Evolutionary conservation across 2,329 filamentous ascomycete genomes (phyloP).

Genomic region (Fusarium nisikadoi): DNA sequence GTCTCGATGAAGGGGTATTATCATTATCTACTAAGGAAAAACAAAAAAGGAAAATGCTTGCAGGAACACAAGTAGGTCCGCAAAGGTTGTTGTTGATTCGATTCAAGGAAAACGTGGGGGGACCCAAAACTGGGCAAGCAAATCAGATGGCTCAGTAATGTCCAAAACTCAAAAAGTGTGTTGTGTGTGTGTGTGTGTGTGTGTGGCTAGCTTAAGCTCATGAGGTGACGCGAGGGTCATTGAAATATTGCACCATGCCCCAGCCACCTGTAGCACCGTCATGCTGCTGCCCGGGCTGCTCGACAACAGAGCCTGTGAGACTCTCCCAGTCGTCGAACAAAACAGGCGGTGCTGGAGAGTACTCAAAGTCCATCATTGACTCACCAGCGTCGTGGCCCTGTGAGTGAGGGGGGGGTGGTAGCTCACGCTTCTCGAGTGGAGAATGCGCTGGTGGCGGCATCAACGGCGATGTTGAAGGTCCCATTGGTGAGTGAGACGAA

Average conservation of each 20-base stretch:
- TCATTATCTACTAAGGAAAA: conserved; percentile 48
- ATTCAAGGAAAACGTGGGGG: conserved; percentile 36
- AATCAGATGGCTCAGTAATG: conserved; percentile 31
- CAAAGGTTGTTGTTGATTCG: conserved; percentile 20
- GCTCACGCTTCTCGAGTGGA: conserved; percentile 51
- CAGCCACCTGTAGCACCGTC: conserved; percentile 40
- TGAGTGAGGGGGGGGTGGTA: conserved; percentile 47
- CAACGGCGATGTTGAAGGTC: conserved; percentile 48
- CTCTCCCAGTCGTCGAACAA: conserved; percentile 57
- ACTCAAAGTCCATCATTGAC: conserved; percentile 57
- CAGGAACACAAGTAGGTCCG: conserved; percentile 18
- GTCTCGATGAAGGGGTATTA: conserved; percentile 48
- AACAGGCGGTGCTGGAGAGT: conserved; percentile 51
- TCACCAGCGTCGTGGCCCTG: conserved; percentile 41
- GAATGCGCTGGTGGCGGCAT: conserved; percentile 45
- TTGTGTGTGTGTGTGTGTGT: not conserved
- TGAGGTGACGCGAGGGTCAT: conserved; percentile 48
- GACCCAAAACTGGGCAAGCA: conserved; percentile 18
- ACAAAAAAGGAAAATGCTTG: conserved; percentile 36
- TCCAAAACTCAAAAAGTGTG: conserved; percentile 32
- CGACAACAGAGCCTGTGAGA: conserved; percentile 50
- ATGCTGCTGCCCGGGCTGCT: conserved; percentile 45
- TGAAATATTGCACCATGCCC: conserved; percentile 52
- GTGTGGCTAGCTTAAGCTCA: conserved; percentile 30
- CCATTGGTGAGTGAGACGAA: conserved; percentile 47